Evolutionary conservation across 306 rosid genomes (phyloP).

Genomic region (Gastrolobium villosum): DNA sequence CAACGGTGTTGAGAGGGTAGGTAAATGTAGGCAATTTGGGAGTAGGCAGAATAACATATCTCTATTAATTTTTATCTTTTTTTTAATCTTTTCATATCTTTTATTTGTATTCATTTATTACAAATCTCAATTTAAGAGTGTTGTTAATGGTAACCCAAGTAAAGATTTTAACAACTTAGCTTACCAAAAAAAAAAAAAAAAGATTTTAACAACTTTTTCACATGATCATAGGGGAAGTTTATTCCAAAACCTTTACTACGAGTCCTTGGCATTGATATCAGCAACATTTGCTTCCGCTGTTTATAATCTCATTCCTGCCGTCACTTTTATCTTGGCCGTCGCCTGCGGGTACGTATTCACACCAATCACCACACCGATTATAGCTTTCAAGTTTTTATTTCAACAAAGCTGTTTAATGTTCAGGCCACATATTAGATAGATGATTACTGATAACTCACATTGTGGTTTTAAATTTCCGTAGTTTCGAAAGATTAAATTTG

Average conservation of each 20-base stretch:
- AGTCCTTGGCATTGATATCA: slow-evolving; percentile 48
- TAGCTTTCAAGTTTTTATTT: background rate
- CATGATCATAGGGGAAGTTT: slow-evolving; percentile 50
- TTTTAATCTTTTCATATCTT: too few relatives aligned
- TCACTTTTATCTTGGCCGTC: slow-evolving; percentile 55
- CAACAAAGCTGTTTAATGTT: background rate
- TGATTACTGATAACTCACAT: background rate
- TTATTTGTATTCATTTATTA: too few relatives aligned
- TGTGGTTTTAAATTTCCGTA: background rate
- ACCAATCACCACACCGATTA: background rate
- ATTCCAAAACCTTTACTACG: slow-evolving; percentile 54
- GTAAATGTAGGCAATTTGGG: too few relatives aligned
- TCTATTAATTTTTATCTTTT: too few relatives aligned
- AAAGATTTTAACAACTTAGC: background rate
- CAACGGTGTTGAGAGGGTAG: too few relatives aligned
- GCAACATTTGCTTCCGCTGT: slow-evolving; percentile 57
- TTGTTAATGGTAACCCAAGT: too few relatives aligned
- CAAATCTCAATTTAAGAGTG: too few relatives aligned
- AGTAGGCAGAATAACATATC: too few relatives aligned
- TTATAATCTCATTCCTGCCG: slow-evolving; percentile 57
- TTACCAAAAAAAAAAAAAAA: too few relatives aligned
- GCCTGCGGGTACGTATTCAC: slow-evolving; percentile 42
- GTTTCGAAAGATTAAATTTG: slow-evolving; percentile 46
- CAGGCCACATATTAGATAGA: background rate
- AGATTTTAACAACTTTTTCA: background rate